Base-by-base conservation (phyloP, 2,329 filamentous ascomycete genomes). In the Colletotrichum sp. region DNA sequence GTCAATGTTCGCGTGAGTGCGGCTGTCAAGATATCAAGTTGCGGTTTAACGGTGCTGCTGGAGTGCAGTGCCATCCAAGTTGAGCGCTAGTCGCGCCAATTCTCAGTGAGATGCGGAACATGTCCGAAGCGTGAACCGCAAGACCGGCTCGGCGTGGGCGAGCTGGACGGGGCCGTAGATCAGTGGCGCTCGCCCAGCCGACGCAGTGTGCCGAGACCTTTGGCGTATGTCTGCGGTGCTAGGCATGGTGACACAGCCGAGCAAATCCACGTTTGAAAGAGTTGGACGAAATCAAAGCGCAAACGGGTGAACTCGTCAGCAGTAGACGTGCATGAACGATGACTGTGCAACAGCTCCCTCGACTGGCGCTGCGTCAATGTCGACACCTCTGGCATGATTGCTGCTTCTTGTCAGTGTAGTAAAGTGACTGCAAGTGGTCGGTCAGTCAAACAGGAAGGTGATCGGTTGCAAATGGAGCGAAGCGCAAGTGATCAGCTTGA, bases 191-290 rank as follows among this genome's bases (percentile, higher is more conserved):
- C 19, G 8, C 68, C 55, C 30, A 59, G 8, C 61, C 32, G 68
- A 25, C 27, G 64, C 36, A 65, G 34, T 64, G 57, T 68, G 69
- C 63, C 73, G 64, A 76, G 63, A 64, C 57, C 39, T 55, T 27
- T 59, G 25, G 39, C 27, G 55, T 64, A 52, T 52, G n/a, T 52
- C 57, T 32, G 15, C 29, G 22, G 69, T 39, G 27, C n/a, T 34
- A 55, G 64, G 34, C 39, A 72, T 76, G 39, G 69, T 69, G 64
- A 73, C 63, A 76, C 63, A 36, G 25, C 30, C 25, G 62, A 75
- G 36, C 27, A 55, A 68, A 49, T 57, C 61, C 62, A 69, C 63
- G 69, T 68, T 67, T 36, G 52, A 72, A 52, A 67, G 69, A 61
- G 34, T 49, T 49, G 19, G 39, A 39, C 69, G 67, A 55, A 66